A percentile compares a stretch with the other conserved stretches of the same genome.
Conservation (phyloP, 192 early-diverging fungal genomes). For the Coemansia sp. region DNA sequence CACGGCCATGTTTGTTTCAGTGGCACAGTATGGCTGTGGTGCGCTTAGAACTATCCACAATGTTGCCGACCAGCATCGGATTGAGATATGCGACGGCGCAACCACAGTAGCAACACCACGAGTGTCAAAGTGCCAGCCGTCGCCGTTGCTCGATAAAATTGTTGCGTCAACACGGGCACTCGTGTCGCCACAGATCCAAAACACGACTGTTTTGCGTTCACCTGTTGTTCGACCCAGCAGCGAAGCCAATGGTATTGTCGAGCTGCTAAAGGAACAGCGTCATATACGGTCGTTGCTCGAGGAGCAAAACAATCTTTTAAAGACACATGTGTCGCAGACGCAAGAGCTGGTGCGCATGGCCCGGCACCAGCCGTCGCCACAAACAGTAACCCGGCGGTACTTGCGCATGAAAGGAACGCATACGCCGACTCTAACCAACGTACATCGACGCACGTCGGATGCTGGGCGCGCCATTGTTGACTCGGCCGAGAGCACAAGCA, state of each 20-base stretch:
- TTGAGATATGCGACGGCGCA: slow-evolving; percentile 5
- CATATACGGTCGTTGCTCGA: slow-evolving; percentile 42
- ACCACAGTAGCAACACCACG: neutral
- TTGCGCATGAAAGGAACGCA: slow-evolving; percentile 46
- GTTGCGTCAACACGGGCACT: slow-evolving; percentile 23
- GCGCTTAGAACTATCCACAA: slow-evolving; percentile 8
- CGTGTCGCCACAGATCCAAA: neutral
- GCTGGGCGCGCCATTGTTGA: neutral
- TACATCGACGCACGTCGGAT: slow-evolving; percentile 3
- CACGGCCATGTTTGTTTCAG: slow-evolving; percentile 19
- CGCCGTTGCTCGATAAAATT: slow-evolving; percentile 27
- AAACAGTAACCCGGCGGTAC: slow-evolving; percentile 45
- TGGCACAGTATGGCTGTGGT: slow-evolving; percentile 9
- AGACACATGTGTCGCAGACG: slow-evolving; percentile 45
- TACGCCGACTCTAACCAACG: slow-evolving; percentile 21
- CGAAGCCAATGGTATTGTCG: slow-evolving; percentile 16
- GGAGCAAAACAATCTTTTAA: slow-evolving; percentile 46
- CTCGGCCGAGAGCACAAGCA: neutral
- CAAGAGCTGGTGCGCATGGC: slow-evolving; percentile 45
- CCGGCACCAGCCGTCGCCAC: slow-evolving; percentile 38
- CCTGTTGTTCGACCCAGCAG: neutral
- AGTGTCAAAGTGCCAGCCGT: slow-evolving; percentile 7
- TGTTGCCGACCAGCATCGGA: slow-evolving; percentile 8
- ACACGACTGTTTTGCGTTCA: neutral
- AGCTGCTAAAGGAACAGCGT: slow-evolving; percentile 48